Evolutionary conservation across 2,329 filamentous ascomycete genomes (phyloP), one percentile per base, ranked within the genome.

Genomic region (Fusarium brachygibbosum): DNA sequence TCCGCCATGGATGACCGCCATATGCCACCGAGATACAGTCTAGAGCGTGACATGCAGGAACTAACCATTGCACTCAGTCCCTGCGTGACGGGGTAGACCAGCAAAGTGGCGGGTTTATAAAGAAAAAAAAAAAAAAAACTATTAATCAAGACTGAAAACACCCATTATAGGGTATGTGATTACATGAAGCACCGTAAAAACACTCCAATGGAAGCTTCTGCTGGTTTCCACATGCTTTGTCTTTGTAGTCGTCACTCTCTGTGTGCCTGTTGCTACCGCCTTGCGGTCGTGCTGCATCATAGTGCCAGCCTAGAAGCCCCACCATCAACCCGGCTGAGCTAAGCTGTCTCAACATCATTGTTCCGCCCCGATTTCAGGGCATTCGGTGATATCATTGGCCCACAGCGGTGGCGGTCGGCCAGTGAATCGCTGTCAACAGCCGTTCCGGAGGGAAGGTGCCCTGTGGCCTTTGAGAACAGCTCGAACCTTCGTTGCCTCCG

Each of bases 381-480:
- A 62, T 69, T 8, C 50, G 62, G 72, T 71, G 69, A 69, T 78
- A 72, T 77, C 74, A 81, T 81, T 81, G 79, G 79, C 71, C 57
- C 67, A 68, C 66, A 58, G 46, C 49, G 58, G 66, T 70, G 70
- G 70, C 74, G 72, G 68, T 70, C 69, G 56, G 61, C 70, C 71
- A 72, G 73, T 75, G 73, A 73, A 73, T 74, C 68, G 63, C 68
- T 69, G 70, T 70, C 69, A 71, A 54, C 34, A 58, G 58, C 69
- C 61, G 69, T 69, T 70, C 70, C 63, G 68, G 61, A 68, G 55
- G 64, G 68, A 69, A 71, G 64, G 68, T 69, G 67, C 66, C 65
- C 65, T 69, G 73, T 75, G 73, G 72, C 73, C 71, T 74, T 70
- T 72, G 68, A 63, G 68, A 63, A 66, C 68, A 76, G 70, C 71